A percentile compares a stretch with the other conserved stretches of the same genome.
phyloP scores from a whole-genome alignment of 441 rosid species.

The Viola pubescens region DNA sequence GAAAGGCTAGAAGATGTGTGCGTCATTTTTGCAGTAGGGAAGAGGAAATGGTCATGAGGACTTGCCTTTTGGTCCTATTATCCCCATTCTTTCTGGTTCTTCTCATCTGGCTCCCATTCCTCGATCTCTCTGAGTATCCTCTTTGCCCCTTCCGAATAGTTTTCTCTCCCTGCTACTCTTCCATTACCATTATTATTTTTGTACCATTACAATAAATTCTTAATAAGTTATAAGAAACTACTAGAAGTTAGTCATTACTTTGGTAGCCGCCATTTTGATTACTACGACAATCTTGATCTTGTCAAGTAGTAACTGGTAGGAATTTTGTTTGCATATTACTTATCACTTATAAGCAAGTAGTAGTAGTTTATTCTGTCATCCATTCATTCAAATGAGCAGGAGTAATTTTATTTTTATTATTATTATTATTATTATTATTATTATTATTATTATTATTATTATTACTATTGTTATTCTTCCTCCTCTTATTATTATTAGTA shows the following conservation, averaged over 20 bases:
- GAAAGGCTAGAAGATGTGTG: constrained; percentile 9
- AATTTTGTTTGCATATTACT: not conserved
- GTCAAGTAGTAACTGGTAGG: not conserved
- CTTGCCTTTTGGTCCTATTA: not conserved
- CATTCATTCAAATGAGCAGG: not conserved
- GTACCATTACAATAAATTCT: not conserved
- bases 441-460: not conserved
- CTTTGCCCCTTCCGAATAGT: not conserved
- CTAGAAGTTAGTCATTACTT: not conserved
- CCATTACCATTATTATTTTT: constrained; percentile 14
- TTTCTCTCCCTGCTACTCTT: not conserved
- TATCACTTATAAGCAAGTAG: not conserved
- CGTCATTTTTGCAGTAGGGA: too few relatives aligned
- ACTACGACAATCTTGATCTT: constrained; percentile 7
- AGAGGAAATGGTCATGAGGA: not conserved
- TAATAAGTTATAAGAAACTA: constrained; percentile 5
- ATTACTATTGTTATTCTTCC: too few relatives aligned
- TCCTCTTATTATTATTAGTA: not conserved
- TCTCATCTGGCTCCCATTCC: not conserved
- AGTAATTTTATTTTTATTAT: not conserved
- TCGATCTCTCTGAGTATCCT: too few relatives aligned
- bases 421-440: not conserved
- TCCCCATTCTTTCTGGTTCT: not conserved
- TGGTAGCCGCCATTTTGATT: constrained; percentile 4
- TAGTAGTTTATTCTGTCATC: not conserved